Conservation (phyloP, 352 stramenopile species). For the Blastocystis sp. region DNA sequence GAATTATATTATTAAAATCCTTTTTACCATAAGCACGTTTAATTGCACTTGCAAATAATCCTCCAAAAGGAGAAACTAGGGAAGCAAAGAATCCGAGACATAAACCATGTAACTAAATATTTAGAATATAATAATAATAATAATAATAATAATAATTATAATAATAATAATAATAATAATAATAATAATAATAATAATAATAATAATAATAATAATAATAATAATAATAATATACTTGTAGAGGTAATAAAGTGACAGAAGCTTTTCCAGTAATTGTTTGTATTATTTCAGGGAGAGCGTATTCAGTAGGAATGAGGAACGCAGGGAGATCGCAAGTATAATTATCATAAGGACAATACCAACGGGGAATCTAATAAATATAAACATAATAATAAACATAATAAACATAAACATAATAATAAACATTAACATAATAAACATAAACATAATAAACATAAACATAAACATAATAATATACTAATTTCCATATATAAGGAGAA, state of each 20-base stretch:
- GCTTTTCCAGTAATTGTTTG: no score
- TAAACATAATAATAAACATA: background rate
- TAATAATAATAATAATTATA: conserved; percentile 15
- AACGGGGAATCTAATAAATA: conserved; percentile 25
- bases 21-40: conserved; percentile 96
- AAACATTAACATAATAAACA: conserved; percentile 10
- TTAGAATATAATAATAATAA: background rate
- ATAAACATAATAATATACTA: conserved; percentile 43
- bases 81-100: conserved; percentile 84
- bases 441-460: conserved; percentile 45
- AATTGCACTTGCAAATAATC: conserved; percentile 91
- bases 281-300: no score
- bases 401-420: conserved; percentile 2
- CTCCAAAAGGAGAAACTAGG: conserved; percentile 91
- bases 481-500: conserved; percentile 61
- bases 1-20: conserved; percentile 94
- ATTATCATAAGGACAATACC: conserved; percentile 11
- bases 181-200: conserved; percentile 46
- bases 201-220: background rate
- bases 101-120: conserved; percentile 74
- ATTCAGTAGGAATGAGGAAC: background rate
- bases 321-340: background rate
- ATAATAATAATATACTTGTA: conserved; percentile 1
- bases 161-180: conserved; percentile 36
- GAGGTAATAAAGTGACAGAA: no score